These are phyloP conservation scores for Cystofilobasidium capitatum DNA, from an alignment of 768 basidiomycete species.

Conservation along the genomic window DNA sequence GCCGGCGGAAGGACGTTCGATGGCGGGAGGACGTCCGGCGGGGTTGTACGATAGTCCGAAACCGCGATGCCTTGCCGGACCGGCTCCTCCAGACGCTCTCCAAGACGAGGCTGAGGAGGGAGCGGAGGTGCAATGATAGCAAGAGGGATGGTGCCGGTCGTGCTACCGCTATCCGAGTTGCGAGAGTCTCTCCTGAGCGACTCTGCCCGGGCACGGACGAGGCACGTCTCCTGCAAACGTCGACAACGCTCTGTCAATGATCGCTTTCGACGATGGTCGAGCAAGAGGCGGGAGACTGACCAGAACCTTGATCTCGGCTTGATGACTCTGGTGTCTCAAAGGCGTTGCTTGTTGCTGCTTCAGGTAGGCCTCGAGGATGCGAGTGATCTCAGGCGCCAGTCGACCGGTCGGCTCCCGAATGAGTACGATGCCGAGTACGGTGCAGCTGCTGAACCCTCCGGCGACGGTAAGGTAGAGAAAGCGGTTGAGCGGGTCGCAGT, in stretches of 20 bases:
- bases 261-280: neutral
- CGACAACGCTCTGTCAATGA: too few species aligned
- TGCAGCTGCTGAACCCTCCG: constrained; percentile 30
- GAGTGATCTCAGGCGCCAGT: constrained; percentile 5
- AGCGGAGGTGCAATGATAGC: neutral
- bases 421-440: constrained; percentile 30
- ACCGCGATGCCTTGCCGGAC: neutral
- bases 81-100: neutral
- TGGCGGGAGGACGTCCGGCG: neutral
- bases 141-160: neutral
- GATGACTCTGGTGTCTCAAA: constrained; percentile 22
- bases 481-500: neutral
- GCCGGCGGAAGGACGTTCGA: neutral
- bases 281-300: neutral
- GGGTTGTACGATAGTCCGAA: neutral
- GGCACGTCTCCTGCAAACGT: constrained; percentile 8
- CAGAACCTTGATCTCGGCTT: constrained; percentile 28
- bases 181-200: neutral
- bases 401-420: constrained; percentile 17
- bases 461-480: constrained; percentile 26
- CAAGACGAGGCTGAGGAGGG: neutral
- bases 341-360: constrained; percentile 25
- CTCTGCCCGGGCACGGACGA: neutral
- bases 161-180: neutral
- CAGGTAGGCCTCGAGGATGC: constrained; percentile 26